Evolutionary conservation across 2,329 filamentous ascomycete species (phyloP), one percentile per base, ranked within the genome.

Genomic region (Tothia fuscella): DNA sequence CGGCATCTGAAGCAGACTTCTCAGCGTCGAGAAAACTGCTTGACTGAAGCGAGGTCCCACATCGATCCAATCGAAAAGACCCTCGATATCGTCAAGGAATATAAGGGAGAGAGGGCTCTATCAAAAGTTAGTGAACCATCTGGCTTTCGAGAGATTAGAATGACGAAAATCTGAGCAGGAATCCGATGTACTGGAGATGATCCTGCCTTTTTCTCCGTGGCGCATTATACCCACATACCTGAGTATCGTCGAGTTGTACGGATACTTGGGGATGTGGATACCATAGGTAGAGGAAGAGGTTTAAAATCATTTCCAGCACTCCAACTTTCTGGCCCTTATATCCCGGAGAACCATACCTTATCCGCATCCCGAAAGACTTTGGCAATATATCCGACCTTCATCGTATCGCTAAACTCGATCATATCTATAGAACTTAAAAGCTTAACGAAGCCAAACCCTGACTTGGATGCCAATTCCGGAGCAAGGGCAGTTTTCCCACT

Each of bases 311-410:
- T n/a, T n/a, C n/a, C n/a, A n/a, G n/a, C n/a, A n/a, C n/a, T n/a
- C n/a, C n/a, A n/a, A n/a, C n/a, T n/a, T n/a, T n/a, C n/a, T n/a
- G n/a, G n/a, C n/a, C n/a, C n/a, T n/a, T n/a, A n/a, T n/a, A n/a
- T n/a, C n/a, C n/a, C n/a, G n/a, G n/a, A n/a, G n/a, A n/a, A n/a
- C n/a, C 39, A 13, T 42, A 42, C 39, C 34, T 96, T 96, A 67
- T 95, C 94, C 2, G 91, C 89, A 56, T 96, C 88, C 39, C 80
- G 77, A 60, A 96, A 96, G 30, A 85, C 76, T 59, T 89, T 93
- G 60, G 81, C 82, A 36, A 96, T 71, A 53, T 88, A 79, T 49
- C 87, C 79, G 50, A 93, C 82, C 69, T 94, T 95, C 49, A 82
- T 79, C 51, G 79, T 74, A 56, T 96, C 91, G 56, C 80, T 84